A percentile compares a stretch with the other conserved stretches of the same genome.
These are phyloP conservation scores for Gloeopeniophorella convolvens DNA, from an alignment of 768 basidiomycete genomes.

Conservation along the genomic window DNA sequence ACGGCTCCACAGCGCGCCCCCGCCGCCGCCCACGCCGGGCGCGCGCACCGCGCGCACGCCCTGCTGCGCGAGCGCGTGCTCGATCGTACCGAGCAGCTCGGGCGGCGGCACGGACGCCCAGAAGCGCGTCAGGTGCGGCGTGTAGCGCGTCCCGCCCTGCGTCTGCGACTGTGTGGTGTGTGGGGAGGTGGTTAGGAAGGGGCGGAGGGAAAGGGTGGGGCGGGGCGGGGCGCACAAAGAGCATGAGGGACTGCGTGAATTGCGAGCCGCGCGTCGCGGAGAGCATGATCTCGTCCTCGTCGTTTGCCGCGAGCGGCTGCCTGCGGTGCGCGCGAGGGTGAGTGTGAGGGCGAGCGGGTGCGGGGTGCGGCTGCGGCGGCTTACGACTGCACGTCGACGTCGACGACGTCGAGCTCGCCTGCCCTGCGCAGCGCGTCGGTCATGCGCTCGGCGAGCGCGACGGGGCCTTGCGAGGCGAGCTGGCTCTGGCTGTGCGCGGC, in stretches of 20 bases:
- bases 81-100: conserved; percentile 46
- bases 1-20: conserved; percentile 31
- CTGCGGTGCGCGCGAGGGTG: conserved; percentile 15
- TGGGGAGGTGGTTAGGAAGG: not conserved
- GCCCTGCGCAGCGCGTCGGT: conserved; percentile 57
- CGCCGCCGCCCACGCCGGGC: conserved; percentile 2
- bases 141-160: conserved; percentile 64
- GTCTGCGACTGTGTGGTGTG: conserved; percentile 76
- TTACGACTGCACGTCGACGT: conserved; percentile 44
- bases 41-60: conserved; percentile 29
- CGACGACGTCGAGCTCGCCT: conserved; percentile 71
- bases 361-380: conserved; percentile 11
- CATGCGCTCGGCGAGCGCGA: conserved; percentile 60
- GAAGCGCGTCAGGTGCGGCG: conserved; percentile 74
- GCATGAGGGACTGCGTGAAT: conserved; percentile 73
- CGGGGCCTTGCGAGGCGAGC: conserved; percentile 44
- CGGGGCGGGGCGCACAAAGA: conserved; percentile 59
- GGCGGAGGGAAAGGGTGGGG: not conserved
- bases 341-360: not conserved
- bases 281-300: conserved; percentile 57
- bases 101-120: conserved; percentile 55
- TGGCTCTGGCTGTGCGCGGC: conserved; percentile 56
- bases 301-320: conserved; percentile 36
- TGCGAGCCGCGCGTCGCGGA: conserved; percentile 53
- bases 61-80: conserved; percentile 43